A percentile compares a stretch with the other conserved stretches of the same genome.
Conservation (phyloP, 2,329 filamentous ascomycete genomes). For the Phoma sp. region DNA sequence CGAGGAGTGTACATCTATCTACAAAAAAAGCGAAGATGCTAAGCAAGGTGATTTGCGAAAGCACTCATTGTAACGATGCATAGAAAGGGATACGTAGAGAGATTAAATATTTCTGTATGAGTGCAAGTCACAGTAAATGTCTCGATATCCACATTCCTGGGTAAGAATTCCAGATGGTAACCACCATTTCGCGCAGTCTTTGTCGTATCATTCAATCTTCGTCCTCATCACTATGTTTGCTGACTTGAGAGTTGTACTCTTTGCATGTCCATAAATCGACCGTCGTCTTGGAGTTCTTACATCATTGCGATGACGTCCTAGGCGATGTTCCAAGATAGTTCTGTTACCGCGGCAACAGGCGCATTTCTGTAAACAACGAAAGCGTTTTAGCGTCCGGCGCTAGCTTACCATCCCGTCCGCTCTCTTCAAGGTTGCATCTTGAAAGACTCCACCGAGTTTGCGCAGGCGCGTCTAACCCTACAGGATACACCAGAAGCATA, state of each 20-base stretch:
- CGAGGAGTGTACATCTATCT: too few relatives aligned
- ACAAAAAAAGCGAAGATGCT: too few relatives aligned
- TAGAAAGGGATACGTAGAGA: too few relatives aligned
- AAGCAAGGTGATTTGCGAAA: too few relatives aligned
- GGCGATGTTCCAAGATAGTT: conserved; percentile 1
- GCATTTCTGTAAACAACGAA: conserved; percentile 7
- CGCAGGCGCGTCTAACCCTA: conserved; percentile 26
- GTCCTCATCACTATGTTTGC: too few relatives aligned
- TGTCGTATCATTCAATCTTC: too few relatives aligned
- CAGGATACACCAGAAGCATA: conserved; percentile 11
- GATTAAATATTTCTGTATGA: too few relatives aligned
- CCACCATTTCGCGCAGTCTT: too few relatives aligned
- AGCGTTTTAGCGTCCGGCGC: conserved; percentile 6
- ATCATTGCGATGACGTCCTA: conserved; percentile 9
- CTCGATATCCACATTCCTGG: too few relatives aligned
- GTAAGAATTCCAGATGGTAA: too few relatives aligned
- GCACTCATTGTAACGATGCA: too few relatives aligned
- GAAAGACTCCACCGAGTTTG: conserved; percentile 20
- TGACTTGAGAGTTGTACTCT: background rate
- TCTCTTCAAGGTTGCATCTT: conserved; percentile 4
- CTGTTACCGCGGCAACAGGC: conserved; percentile 10
- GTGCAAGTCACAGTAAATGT: too few relatives aligned
- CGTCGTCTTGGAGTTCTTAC: background rate
- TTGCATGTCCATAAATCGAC: background rate
- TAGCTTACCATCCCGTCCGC: conserved; percentile 13